phyloP scores from a whole-genome alignment of 2,329 filamentous ascomycete species.

The Pestalotiopsis sp. region DNA sequence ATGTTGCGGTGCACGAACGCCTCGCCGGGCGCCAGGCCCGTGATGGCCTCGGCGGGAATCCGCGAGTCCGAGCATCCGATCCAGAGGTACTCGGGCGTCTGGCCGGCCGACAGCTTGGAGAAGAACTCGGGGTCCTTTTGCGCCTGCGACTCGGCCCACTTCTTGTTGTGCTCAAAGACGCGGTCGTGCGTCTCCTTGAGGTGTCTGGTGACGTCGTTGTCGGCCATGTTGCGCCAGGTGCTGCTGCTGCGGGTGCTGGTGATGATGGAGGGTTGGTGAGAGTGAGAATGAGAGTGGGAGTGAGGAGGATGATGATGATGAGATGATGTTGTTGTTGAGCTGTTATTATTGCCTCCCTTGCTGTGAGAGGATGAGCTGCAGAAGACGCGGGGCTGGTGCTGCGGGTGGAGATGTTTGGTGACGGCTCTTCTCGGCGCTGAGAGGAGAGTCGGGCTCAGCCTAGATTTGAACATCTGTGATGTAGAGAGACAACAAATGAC shows the following conservation, averaged over 20 bases:
- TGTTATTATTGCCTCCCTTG: not conserved
- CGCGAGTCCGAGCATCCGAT: conserved; percentile 91
- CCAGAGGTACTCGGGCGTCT: conserved; percentile 77
- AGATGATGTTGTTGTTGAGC: not conserved
- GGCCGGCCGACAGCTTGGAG: conserved; percentile 63
- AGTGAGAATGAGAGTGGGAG: not conserved
- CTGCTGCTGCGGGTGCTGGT: conserved; percentile 3
- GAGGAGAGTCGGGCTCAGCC: not conserved
- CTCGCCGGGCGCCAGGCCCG: conserved; percentile 83
- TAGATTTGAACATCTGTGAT: conserved; percentile 7
- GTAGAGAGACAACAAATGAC: not conserved
- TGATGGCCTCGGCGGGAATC: conserved; percentile 87
- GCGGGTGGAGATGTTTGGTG: not conserved
- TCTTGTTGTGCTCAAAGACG: conserved; percentile 70
- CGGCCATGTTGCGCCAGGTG: conserved; percentile 31
- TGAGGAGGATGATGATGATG: not conserved
- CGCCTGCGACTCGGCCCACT: conserved; percentile 65
- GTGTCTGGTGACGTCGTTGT: conserved; percentile 53
- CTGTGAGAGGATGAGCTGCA: not conserved
- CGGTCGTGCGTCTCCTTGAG: conserved; percentile 66
- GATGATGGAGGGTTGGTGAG: not conserved
- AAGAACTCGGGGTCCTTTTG: conserved; percentile 68
- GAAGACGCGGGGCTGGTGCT: conserved; percentile 7
- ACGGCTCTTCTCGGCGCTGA: conserved; percentile 8
- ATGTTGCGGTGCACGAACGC: conserved; percentile 96